phyloP scores from a whole-genome alignment of 1,284 basidiomycete species.

The Cerrena zonata region DNA sequence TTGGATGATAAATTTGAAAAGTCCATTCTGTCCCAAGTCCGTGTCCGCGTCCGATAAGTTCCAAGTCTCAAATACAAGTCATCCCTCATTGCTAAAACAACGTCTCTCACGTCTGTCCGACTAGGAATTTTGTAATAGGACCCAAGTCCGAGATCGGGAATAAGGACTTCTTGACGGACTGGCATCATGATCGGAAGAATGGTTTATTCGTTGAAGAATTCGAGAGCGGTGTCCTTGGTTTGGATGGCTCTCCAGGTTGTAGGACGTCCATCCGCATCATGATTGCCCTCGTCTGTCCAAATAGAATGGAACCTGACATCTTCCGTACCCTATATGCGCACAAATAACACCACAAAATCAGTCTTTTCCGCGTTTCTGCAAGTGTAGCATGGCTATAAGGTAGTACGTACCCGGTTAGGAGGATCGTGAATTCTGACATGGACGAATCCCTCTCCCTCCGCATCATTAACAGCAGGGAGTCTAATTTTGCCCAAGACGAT shows the following conservation, averaged over 20 bases:
- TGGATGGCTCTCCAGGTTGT: constrained; percentile 63
- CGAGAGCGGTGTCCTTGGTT: constrained; percentile 48
- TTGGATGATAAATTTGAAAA: too few relatives aligned
- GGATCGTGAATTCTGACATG: constrained; percentile 74
- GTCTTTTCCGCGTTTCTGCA: too few relatives aligned
- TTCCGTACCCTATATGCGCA: constrained; percentile 44
- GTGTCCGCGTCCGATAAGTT: too few relatives aligned
- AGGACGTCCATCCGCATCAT: constrained; percentile 46
- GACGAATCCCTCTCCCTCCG: constrained; percentile 57
- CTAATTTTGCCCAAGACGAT: constrained; percentile 73
- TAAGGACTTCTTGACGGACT: neutral
- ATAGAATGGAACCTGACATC: constrained; percentile 55
- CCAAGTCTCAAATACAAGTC: too few relatives aligned
- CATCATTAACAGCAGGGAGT: constrained; percentile 59
- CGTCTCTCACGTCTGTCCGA: too few relatives aligned
- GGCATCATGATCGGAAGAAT: too few relatives aligned
- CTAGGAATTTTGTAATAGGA: too few relatives aligned
- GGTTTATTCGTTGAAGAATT: constrained; percentile 67
- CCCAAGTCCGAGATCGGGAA: too few relatives aligned
- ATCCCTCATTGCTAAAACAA: too few relatives aligned
- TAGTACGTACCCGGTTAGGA: constrained; percentile 51
- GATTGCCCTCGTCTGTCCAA: constrained; percentile 58
- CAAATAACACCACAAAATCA: neutral
- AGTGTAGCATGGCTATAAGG: neutral
- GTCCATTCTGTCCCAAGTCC: too few relatives aligned